Evolutionary conservation across 202 grass and related monocot species (phyloP), one percentile per base, ranked within the genome.

Genomic region (Hordeum pubiflorum): DNA sequence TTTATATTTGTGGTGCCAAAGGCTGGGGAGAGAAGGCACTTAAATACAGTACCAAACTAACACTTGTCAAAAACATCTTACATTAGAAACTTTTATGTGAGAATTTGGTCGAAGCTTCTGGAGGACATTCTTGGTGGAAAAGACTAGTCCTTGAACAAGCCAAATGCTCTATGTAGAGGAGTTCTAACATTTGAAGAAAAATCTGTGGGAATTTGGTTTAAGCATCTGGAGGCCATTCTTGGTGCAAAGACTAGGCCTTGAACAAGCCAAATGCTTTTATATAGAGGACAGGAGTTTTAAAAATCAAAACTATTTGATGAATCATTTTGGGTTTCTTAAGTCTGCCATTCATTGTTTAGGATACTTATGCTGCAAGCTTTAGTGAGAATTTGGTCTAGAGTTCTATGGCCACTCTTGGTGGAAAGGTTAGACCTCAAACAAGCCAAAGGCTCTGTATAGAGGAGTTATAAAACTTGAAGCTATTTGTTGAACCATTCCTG

Each of bases 21-120:
- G 57, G 21, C 57, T 5, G 57, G 22, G 23, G 23, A 59, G 10
- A 80, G 83, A 97, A 78, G 74, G 88, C 76, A 67, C 77, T 91
- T 97, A 84, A 84, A 56, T 69, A n/a, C 72, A 83, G 12, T 72
- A 46, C 5, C 39, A 18, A 63, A 63, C 13, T 52, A 68, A 37
- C 1, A 18, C 33, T 86, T 87, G 27, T 50, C 41, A 58, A 17
- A 74, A 57, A 48, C 58, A 21, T 63, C 18, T 72, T 64, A 69
- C 10, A n/a, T 63, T 83, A 40, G 2, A 27, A 58, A 31, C 10
- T 27, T 82, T 50, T 17, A 17, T 79, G 40, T 40, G 37, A 18
- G 3, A 18, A 80, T 80, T 55, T 65, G 22, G 13, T 41, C 23
- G 62, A 39, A 55, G 39, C 63, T 61, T 82, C 55, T 66, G 2